Percentiles rank a stretch among this genome's conserved stretches.
Evolutionary conservation across 768 basidiomycete species (phyloP).

Genomic region (Rhodotorula diobovata): DNA sequence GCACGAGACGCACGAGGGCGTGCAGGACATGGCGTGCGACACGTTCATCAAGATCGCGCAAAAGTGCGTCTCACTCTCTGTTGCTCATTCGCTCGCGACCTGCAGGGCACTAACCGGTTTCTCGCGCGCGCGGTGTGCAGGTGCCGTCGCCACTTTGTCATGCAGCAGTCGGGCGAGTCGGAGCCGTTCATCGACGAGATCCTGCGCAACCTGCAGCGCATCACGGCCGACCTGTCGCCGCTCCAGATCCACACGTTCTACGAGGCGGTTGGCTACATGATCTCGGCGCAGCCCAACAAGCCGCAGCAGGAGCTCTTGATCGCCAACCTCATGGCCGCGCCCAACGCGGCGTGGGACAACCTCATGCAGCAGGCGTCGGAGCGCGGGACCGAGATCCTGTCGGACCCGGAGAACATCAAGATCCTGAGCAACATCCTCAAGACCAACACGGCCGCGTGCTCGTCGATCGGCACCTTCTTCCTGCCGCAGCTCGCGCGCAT

Average conservation of each 20-base stretch:
- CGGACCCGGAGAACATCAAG: slow-evolving; percentile 88
- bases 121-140: neutral
- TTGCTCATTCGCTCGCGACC: no score
- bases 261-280: slow-evolving; percentile 99
- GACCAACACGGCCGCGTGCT: slow-evolving; percentile 96
- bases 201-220: slow-evolving; percentile 78
- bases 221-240: slow-evolving; percentile 88
- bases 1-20: slow-evolving; percentile 99
- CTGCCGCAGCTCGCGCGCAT: slow-evolving; percentile 92
- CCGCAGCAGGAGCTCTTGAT: slow-evolving; percentile 93
- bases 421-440: slow-evolving; percentile 94
- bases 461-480: slow-evolving; percentile 94
- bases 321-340: slow-evolving; percentile 89
- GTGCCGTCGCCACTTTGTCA: slow-evolving; percentile 88
- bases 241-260: slow-evolving; percentile 99
- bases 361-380: slow-evolving; percentile 92
- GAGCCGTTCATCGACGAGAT: slow-evolving; percentile 99
- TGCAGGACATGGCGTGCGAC: slow-evolving; percentile 99
- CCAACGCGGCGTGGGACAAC: slow-evolving; percentile 98
- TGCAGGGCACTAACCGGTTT: no score
- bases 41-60: slow-evolving; percentile 99
- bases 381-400: slow-evolving; percentile 77
- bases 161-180: slow-evolving; percentile 93
- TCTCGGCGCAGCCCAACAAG: slow-evolving; percentile 96
- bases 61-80: slow-evolving; percentile 55